phyloP scores from a whole-genome alignment of 306 rosid species.

The Dalbergia cochinchinensis region DNA sequence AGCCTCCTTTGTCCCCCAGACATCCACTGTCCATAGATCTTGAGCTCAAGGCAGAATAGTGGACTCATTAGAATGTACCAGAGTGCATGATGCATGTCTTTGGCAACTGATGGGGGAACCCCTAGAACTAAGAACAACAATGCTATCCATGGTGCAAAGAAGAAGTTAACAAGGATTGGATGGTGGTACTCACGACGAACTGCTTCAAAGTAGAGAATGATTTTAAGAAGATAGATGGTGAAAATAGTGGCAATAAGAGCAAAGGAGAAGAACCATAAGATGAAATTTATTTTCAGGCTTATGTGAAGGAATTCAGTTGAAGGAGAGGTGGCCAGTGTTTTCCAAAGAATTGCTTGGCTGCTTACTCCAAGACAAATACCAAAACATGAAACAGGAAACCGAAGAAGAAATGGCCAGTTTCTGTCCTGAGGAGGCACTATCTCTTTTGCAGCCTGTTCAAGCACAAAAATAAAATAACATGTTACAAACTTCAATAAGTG shows the following conservation, averaged over 20 bases:
- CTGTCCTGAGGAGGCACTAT: too few relatives aligned
- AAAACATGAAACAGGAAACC: slow-evolving; percentile 73
- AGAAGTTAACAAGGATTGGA: slow-evolving; percentile 79
- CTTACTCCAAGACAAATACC: slow-evolving; percentile 86
- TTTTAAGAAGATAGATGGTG: slow-evolving; percentile 64
- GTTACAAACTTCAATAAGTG: not conserved
- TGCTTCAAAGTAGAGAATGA: slow-evolving; percentile 78
- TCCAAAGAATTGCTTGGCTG: slow-evolving; percentile 90
- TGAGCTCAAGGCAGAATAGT: slow-evolving; percentile 72
- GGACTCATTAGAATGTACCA: slow-evolving; percentile 88
- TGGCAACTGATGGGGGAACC: slow-evolving; percentile 67
- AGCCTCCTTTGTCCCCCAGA: slow-evolving; percentile 71
- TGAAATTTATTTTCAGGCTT: slow-evolving; percentile 57
- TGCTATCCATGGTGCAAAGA: slow-evolving; percentile 83
- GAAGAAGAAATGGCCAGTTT: slow-evolving; percentile 87
- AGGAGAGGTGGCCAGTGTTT: slow-evolving; percentile 66
- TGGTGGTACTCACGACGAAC: slow-evolving; percentile 83
- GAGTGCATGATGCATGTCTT: slow-evolving; percentile 56
- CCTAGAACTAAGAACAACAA: slow-evolving; percentile 77
- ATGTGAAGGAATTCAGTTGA: slow-evolving; percentile 76
- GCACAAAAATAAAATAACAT: slow-evolving; percentile 26
- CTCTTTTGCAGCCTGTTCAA: too few relatives aligned
- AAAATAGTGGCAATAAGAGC: slow-evolving; percentile 49
- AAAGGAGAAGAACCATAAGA: slow-evolving; percentile 72
- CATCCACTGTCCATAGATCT: slow-evolving; percentile 96